Base-by-base conservation (phyloP, 345 rosid genomes). In the Ceriops tagal region DNA sequence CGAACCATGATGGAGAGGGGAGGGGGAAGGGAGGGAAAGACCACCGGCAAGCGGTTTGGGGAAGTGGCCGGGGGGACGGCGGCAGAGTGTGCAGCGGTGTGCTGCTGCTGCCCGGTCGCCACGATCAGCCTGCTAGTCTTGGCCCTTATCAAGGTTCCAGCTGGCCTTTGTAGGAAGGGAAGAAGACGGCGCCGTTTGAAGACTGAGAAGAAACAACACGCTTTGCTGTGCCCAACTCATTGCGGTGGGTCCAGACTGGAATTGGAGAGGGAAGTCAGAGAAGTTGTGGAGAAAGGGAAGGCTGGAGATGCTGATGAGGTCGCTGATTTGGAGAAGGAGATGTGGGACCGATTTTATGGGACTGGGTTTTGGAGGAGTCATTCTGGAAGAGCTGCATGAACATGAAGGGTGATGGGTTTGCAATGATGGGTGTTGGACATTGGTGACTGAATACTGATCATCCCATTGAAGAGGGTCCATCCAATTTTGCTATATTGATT, bases 281-380 rank as follows among this genome's bases (percentile, higher is more conserved):
- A 58, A 72, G 62, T 7, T 66, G 77, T 24, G 79, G 86, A 59
- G 79, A 73, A 5, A 70, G 77, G 4, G 82, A 80, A 31, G 43
- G 28, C 47, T 0, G 61, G 37, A 1, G 75, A 78, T 0, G 69
- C 72, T 2, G 76, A 71, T 55, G 22, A 61, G 62, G 67, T 84
- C 52, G 80, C 73, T 52, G 72, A 77, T 61, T 24, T 76, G 35
- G 75, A 76, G 32, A 84, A 81, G 52, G 90, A 86, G 73, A 86
- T 83, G 91, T 86, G 89, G 91, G 79, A 79, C 28, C 84, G 72
- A 19, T 88, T 90, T 69, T 82, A 81, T 31, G 79, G 73, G 1
- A 78, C 88, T 3, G 96, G 96, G 2, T 90, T 90, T 43, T 88
- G 91, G 91, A 75, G 96, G 69, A 88, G 93, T 69, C 73, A 89